Conservation (phyloP, 2,329 filamentous ascomycete genomes). For the Exophiala sideris region DNA sequence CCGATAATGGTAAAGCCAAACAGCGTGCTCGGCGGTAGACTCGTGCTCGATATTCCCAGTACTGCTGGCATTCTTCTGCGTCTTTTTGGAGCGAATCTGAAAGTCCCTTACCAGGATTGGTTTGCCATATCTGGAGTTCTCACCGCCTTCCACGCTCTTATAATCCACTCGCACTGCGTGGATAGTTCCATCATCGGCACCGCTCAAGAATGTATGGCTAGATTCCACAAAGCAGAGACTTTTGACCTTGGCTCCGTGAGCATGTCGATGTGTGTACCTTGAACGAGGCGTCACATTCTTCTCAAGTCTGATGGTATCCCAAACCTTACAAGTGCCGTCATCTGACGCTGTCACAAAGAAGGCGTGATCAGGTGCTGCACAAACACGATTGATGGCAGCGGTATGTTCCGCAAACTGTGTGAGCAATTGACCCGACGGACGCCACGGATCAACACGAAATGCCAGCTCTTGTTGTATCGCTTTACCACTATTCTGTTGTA, state of each 20-base stretch:
- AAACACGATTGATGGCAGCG: conserved; percentile 74
- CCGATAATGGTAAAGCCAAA: conserved; percentile 92
- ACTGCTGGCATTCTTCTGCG: conserved; percentile 75
- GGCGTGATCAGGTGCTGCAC: conserved; percentile 80
- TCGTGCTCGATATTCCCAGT: conserved; percentile 62
- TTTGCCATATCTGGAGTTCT: conserved; percentile 71
- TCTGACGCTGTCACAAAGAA: conserved; percentile 95
- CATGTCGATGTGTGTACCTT: conserved; percentile 78
- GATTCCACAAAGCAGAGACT: conserved; percentile 88
- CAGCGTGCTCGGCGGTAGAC: conserved; percentile 63
- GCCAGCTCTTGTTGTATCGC: conserved; percentile 15
- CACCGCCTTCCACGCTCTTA: conserved; percentile 53
- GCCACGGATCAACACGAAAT: conserved; percentile 61
- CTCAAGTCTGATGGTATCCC: conserved; percentile 87
- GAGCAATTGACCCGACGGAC: conserved; percentile 76
- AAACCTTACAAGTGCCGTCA: conserved; percentile 85
- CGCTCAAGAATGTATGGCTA: conserved; percentile 89
- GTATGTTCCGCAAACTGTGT: conserved; percentile 87
- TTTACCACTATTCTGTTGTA: conserved; percentile 28
- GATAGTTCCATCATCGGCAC: conserved; percentile 83
- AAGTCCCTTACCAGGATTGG: conserved; percentile 74
- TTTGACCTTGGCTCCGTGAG: conserved; percentile 67
- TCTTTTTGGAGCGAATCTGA: conserved; percentile 56
- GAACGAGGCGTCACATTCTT: conserved; percentile 86
- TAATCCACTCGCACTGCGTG: conserved; percentile 83